Conservation (phyloP, 345 rosid species). For the Turnera subulata region DNA sequence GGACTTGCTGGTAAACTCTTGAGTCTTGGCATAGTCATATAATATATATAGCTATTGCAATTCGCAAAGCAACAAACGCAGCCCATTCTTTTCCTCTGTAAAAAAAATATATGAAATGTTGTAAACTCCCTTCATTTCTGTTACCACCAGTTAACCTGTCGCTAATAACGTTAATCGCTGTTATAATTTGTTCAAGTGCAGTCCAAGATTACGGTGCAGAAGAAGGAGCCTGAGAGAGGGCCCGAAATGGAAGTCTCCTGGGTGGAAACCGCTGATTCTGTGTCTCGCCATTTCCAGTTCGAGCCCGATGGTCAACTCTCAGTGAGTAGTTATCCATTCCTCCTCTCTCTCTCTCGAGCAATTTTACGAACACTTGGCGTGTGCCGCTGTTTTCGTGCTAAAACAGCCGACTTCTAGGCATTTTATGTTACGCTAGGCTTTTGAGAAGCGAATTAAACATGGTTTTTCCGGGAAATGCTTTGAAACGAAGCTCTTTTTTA, state of each 20-base stretch:
- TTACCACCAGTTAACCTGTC: no score
- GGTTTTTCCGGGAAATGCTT: neutral
- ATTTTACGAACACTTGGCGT: conserved; percentile 18
- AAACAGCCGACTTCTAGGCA: neutral
- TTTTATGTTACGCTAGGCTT: neutral
- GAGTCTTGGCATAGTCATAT: no score
- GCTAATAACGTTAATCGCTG: neutral
- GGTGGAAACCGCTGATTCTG: conserved; percentile 72
- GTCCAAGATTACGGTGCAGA: conserved; percentile 14
- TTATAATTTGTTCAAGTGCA: neutral
- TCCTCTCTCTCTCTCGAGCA: neutral
- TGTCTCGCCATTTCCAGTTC: conserved; percentile 64
- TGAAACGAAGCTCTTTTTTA: neutral
- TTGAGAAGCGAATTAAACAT: neutral
- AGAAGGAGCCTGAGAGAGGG: conserved; percentile 21
- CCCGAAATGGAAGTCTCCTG: conserved; percentile 46
- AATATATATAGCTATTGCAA: neutral
- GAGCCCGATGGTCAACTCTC: conserved; percentile 70
- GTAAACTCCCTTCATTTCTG: no score
- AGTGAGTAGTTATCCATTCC: conserved; percentile 25
- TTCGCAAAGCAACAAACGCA: no score
- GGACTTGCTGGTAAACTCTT: conserved; percentile 26
- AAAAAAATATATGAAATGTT: no score
- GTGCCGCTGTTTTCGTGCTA: neutral
- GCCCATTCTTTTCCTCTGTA: no score